Conservation (phyloP, 1,284 basidiomycete species). For the Vanrija pseudolonga region DNA sequence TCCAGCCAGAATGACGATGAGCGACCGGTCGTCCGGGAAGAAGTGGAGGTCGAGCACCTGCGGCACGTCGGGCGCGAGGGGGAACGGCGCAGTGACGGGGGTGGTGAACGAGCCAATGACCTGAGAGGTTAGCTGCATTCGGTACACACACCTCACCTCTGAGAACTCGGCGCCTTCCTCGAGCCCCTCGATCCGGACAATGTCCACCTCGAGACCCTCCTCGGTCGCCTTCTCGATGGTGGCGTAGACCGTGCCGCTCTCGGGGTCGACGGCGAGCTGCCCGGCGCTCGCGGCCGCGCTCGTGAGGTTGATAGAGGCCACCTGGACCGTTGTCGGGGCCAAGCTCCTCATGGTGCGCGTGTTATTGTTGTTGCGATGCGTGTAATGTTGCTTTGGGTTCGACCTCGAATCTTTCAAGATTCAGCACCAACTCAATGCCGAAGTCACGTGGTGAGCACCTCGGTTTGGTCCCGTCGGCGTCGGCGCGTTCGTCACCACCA, state of each 20-base stretch:
- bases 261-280: constrained; percentile 57
- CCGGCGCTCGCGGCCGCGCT: constrained; percentile 1
- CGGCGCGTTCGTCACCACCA: neutral
- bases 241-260: constrained; percentile 61
- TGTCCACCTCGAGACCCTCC: constrained; percentile 59
- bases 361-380: neutral
- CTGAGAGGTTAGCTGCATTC: constrained; percentile 10
- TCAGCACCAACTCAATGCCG: neutral
- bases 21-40: constrained; percentile 61
- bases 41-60: constrained; percentile 63
- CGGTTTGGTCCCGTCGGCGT: neutral
- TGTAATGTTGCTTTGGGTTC: too few relatives aligned
- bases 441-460: neutral
- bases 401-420: neutral
- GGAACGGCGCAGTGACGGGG: constrained; percentile 33
- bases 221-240: constrained; percentile 54
- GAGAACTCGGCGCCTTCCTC: constrained; percentile 15
- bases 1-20: constrained; percentile 63
- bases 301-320: constrained; percentile 1
- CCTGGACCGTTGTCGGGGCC: constrained; percentile 22
- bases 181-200: constrained; percentile 56
- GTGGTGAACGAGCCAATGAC: constrained; percentile 31
- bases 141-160: constrained; percentile 19
- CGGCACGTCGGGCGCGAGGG: constrained; percentile 27
- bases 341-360: constrained; percentile 25